Evolutionary conservation across 148 eudicot species (phyloP).

Genomic region (Rhododendron vialii): DNA sequence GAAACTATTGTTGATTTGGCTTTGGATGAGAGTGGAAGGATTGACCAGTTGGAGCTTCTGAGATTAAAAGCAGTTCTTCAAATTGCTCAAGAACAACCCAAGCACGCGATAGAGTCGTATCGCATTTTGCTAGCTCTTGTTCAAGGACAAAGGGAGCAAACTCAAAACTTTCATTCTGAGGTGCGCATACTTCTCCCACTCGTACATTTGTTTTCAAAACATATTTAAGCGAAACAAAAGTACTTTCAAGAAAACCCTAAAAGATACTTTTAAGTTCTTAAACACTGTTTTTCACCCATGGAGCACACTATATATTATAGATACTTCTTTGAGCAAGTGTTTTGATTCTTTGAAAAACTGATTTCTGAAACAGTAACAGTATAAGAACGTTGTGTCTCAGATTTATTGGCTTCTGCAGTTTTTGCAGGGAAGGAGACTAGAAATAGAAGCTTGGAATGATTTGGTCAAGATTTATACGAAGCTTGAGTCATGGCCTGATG

Average conservation of each 20-base stretch:
- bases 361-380: neutral
- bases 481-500: constrained; percentile 67
- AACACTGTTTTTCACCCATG: neutral
- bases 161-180: constrained; percentile 20
- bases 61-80: constrained; percentile 70
- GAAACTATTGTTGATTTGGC: constrained; percentile 80
- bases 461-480: constrained; percentile 61
- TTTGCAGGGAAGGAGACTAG: constrained; percentile 36
- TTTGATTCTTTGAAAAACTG: neutral
- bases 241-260: neutral
- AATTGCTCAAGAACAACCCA: constrained; percentile 67
- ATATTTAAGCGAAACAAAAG: neutral
- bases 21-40: constrained; percentile 58
- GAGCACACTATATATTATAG: neutral
- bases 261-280: neutral
- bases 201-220: neutral
- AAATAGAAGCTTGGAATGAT: constrained; percentile 87
- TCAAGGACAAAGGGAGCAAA: constrained; percentile 48
- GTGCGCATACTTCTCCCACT: constrained; percentile 22
- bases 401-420: constrained; percentile 24
- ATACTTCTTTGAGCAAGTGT: neutral
- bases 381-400: neutral
- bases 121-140: constrained; percentile 60
- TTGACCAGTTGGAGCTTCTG: constrained; percentile 56
- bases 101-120: constrained; percentile 78